Conservation (phyloP, 208 protist genomes). For the Acanthamoeba triangularis region DNA sequence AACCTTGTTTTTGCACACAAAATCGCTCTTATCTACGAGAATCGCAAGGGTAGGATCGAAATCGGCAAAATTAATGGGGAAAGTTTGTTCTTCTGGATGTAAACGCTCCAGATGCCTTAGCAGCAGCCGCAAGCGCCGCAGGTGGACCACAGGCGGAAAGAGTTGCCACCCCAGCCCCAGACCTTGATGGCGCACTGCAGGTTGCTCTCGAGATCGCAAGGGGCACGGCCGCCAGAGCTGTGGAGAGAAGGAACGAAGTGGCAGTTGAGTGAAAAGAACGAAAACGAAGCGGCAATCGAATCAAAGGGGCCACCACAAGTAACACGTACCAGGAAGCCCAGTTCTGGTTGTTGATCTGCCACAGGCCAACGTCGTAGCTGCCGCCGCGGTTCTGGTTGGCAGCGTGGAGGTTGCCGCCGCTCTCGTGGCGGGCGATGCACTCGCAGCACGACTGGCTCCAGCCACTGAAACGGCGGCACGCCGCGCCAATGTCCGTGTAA, state of each 20-base stretch:
- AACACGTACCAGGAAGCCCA: slow-evolving; percentile 58
- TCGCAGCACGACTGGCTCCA: slow-evolving; percentile 78
- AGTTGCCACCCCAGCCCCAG: slow-evolving; percentile 34
- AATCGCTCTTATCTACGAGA: too few species aligned
- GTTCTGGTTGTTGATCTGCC: slow-evolving; percentile 78
- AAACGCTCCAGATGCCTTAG: background rate
- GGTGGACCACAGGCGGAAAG: slow-evolving; percentile 47
- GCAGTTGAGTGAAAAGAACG: background rate
- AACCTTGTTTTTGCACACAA: too few species aligned
- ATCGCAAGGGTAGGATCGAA: too few species aligned
- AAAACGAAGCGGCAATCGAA: background rate
- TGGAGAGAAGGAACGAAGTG: background rate
- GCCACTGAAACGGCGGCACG: slow-evolving; percentile 62
- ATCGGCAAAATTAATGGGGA: too few species aligned
- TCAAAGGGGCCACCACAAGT: too few species aligned
- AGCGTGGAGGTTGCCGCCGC: slow-evolving; percentile 77
- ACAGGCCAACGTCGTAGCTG: slow-evolving; percentile 77
- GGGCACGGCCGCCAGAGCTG: slow-evolving; percentile 4
- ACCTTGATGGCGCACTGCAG: slow-evolving; percentile 51
- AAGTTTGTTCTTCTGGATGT: background rate
- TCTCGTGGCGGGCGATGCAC: slow-evolving; percentile 79
- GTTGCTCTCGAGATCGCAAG: slow-evolving; percentile 50
- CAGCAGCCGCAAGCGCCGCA: slow-evolving; percentile 40
- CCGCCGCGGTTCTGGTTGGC: slow-evolving; percentile 76
- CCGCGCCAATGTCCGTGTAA: slow-evolving; percentile 46